phyloP scores from a whole-genome alignment of 1,284 basidiomycete genomes.

The Cerioporus squamosus region DNA sequence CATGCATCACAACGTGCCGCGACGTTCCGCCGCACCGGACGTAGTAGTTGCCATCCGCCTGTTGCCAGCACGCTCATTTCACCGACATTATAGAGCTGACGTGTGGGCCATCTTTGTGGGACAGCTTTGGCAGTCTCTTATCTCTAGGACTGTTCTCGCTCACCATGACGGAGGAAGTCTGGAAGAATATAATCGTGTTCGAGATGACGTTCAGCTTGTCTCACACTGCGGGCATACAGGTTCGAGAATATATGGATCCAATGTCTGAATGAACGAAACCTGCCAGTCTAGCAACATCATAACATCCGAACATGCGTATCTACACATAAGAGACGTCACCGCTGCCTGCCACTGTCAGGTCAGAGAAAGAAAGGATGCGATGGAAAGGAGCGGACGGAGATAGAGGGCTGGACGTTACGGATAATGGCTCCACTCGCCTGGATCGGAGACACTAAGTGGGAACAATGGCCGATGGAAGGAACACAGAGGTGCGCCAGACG shows the following conservation, averaged over 20 bases:
- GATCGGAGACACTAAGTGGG: too few relatives aligned
- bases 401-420: neutral
- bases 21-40: neutral
- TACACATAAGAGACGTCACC: neutral
- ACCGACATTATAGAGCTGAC: conserved; percentile 13
- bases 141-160: neutral
- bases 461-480: too few relatives aligned
- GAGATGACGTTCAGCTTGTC: too few relatives aligned
- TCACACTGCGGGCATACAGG: too few relatives aligned
- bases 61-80: conserved; percentile 5
- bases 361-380: neutral
- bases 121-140: neutral
- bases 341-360: too few relatives aligned
- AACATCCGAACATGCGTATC: neutral
- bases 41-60: neutral
- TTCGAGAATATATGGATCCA: neutral
- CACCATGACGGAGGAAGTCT: too few relatives aligned
- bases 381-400: neutral
- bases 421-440: too few relatives aligned
- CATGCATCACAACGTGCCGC: neutral
- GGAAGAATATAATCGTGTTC: too few relatives aligned
- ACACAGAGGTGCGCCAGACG: too few relatives aligned
- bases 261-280: too few relatives aligned
- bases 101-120: neutral
- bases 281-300: neutral